Conservation (phyloP, 768 basidiomycete species). For the Rhizopogon roseolus region DNA sequence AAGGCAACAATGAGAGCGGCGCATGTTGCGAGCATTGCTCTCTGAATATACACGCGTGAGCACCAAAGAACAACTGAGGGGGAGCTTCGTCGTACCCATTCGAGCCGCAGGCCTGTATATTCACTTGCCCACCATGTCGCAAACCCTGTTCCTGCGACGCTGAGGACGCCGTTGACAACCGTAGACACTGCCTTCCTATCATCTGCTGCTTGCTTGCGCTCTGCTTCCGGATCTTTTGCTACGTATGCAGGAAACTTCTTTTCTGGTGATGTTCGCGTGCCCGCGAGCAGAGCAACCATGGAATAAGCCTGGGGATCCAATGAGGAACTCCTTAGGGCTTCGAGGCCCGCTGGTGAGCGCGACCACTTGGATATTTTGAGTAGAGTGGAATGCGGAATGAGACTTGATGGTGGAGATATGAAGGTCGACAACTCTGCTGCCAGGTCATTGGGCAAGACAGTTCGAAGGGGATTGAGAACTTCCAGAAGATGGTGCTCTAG, state of each 20-base stretch:
- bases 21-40: slow-evolving; percentile 57
- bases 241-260: slow-evolving; percentile 56
- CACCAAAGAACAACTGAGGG: not conserved
- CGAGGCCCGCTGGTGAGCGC: slow-evolving; percentile 44
- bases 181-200: slow-evolving; percentile 68
- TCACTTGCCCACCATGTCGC: slow-evolving; percentile 74
- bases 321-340: slow-evolving; percentile 32
- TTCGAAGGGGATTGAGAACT: slow-evolving; percentile 39
- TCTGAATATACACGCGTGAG: slow-evolving; percentile 28
- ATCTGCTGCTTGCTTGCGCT: slow-evolving; percentile 39
- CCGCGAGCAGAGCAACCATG: slow-evolving; percentile 75
- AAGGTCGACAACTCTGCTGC: slow-evolving; percentile 36
- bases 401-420: slow-evolving; percentile 26
- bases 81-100: slow-evolving; percentile 56
- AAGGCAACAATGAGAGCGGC: slow-evolving; percentile 63
- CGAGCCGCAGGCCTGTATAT: slow-evolving; percentile 56
- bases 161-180: slow-evolving; percentile 67
- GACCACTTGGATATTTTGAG: slow-evolving; percentile 64
- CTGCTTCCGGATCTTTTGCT: slow-evolving; percentile 42
- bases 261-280: slow-evolving; percentile 73
- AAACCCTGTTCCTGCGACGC: slow-evolving; percentile 59
- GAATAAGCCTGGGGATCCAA: slow-evolving; percentile 54
- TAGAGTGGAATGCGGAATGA: slow-evolving; percentile 61
- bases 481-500: slow-evolving; percentile 60
- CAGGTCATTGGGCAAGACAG: slow-evolving; percentile 41